Base-by-base conservation (phyloP, 1,284 basidiomycete genomes). In the Phenoliferia sp. region DNA sequence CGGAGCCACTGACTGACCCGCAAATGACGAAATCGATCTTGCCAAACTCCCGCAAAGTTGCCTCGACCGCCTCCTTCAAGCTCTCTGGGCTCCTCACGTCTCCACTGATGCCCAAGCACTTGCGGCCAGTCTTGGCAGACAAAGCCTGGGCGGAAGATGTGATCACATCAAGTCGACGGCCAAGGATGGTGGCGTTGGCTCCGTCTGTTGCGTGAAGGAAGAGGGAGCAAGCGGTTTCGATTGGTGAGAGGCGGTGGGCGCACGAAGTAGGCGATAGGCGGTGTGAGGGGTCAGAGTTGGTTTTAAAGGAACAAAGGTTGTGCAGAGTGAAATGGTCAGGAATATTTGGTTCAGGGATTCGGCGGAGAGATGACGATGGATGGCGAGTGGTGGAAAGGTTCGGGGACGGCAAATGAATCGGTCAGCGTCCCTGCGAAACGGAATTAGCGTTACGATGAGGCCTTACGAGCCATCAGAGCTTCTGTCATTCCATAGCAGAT, bases 1-100 rank as follows among this genome's bases (percentile, higher is more conserved):
- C n/a, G n/a, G n/a, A n/a, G n/a, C n/a, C n/a, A n/a, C n/a, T n/a
- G n/a, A 62, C 48, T 33, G 17, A 39, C 94, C 67, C 44, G 59
- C 69, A 93, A 65, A 97, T 91, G 65, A 97, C 94, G 79, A 91
- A 95, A 81, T 99, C 94, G 73, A 99, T 93, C 70, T 84, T 83
- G 1, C 94, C 94, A 78, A 90, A 95, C 72, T 83, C 83, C 67
- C 87, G 85, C 29, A 94, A 84, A 0, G 90, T 86, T 77, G 86
- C 84, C 50, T 85, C 81, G 26, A 92, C 94, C 3, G 94, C 94
- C 10, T 84, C 84, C 71, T 86, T 83, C 15, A 61, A 79, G 48
- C 87, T 83, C 44, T 87, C 84, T 0, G 89, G 86, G 56, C 90
- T 83, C 60, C 94, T 84, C 17, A 98, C 95, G 76, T 98, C 95